Conservation (phyloP, 805 yeast species). For the Sungouiozyma ichnusensis region DNA sequence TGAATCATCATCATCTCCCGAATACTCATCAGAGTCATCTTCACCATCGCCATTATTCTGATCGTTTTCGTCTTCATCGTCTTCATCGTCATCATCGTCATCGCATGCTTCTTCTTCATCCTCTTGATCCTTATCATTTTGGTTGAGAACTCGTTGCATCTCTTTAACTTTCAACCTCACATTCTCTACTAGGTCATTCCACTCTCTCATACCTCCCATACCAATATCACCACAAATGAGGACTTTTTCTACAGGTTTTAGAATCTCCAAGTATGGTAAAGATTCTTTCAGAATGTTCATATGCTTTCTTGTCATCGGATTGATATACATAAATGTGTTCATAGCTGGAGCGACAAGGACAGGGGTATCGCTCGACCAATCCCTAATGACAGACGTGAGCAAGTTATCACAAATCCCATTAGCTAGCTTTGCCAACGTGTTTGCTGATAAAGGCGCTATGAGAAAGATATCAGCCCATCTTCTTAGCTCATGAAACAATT, state of each 20-base stretch:
- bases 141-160: slow-evolving; percentile 20
- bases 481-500: slow-evolving; percentile 65
- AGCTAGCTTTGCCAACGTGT: slow-evolving; percentile 63
- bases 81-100: slow-evolving; percentile 35
- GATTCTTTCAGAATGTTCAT: slow-evolving; percentile 52
- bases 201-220: slow-evolving; percentile 88
- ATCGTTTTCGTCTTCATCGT: slow-evolving; percentile 38
- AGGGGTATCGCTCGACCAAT: slow-evolving; percentile 62
- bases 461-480: slow-evolving; percentile 79
- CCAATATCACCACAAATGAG: slow-evolving; percentile 77
- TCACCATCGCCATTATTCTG: slow-evolving; percentile 31
- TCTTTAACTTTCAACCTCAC: slow-evolving; percentile 31
- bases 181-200: slow-evolving; percentile 70
- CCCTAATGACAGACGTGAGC: slow-evolving; percentile 60
- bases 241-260: slow-evolving; percentile 76
- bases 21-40: slow-evolving; percentile 30
- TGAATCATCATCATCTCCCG: slow-evolving; percentile 31
- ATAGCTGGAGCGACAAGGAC: slow-evolving; percentile 73
- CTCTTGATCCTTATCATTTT: slow-evolving; percentile 27
- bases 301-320: slow-evolving; percentile 69
- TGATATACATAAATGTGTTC: slow-evolving; percentile 78
- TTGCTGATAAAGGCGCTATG: slow-evolving; percentile 72
- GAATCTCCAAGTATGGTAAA: slow-evolving; percentile 62
- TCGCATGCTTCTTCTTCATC: slow-evolving; percentile 27
- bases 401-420: slow-evolving; percentile 72